phyloP scores from a whole-genome alignment of 1,284 basidiomycete genomes.

The Pseudozyma tsukubaensis region DNA sequence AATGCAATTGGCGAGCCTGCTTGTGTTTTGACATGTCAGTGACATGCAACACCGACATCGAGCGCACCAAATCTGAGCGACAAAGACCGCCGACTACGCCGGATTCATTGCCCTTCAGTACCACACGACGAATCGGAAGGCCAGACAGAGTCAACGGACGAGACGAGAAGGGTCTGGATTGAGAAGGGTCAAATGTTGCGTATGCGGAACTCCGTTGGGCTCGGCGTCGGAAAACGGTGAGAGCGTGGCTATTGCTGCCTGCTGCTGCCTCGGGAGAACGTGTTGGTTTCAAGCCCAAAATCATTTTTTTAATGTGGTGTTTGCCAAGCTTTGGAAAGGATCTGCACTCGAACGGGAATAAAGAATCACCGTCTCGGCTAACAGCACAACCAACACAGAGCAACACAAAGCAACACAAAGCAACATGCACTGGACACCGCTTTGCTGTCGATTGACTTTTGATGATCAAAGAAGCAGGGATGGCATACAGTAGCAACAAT shows the following conservation, averaged over 20 bases:
- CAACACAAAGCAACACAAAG: not conserved
- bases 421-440: not conserved
- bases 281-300: constrained; percentile 9
- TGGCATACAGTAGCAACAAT: not conserved
- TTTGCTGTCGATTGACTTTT: too few relatives aligned
- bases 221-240: constrained; percentile 19
- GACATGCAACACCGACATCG: too few relatives aligned
- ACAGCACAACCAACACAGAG: not conserved
- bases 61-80: too few relatives aligned
- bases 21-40: too few relatives aligned
- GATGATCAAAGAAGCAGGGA: too few relatives aligned
- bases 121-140: too few relatives aligned
- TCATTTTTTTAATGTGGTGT: not conserved
- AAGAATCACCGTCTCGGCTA: constrained; percentile 8
- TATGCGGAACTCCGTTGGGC: constrained; percentile 32
- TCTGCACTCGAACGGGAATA: constrained; percentile 9
- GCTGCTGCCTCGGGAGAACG: not conserved
- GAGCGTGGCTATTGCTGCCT: too few relatives aligned
- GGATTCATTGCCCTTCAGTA: too few relatives aligned
- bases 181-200: not conserved
- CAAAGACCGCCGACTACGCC: too few relatives aligned
- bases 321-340: constrained; percentile 29
- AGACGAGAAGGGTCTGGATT: too few relatives aligned
- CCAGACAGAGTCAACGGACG: too few relatives aligned
- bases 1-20: too few relatives aligned